Percentiles rank a stretch among this genome's conserved stretches.
These are phyloP conservation scores for Neurospora sp. DNA, from an alignment of 495 filamentous ascomycete species.

Conservation along the genomic window DNA sequence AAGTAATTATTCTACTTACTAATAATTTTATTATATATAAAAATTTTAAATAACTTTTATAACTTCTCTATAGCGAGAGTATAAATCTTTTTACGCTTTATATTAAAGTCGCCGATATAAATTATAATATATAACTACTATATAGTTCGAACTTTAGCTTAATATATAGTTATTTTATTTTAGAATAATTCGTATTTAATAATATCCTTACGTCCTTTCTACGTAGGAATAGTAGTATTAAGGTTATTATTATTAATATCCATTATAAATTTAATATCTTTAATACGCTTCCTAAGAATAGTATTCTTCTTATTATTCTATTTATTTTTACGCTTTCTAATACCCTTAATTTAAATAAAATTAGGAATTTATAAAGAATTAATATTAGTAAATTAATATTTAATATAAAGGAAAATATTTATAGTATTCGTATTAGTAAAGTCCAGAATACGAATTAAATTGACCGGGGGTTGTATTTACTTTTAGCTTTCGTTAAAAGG, in stretches of 20 bases:
- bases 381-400: not conserved
- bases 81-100: not conserved
- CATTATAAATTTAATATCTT: no score
- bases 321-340: not conserved
- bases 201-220: not conserved
- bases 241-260: not conserved
- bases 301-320: not conserved
- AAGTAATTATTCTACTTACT: not conserved
- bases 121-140: not conserved
- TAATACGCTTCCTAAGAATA: not conserved
- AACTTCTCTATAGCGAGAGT: not conserved
- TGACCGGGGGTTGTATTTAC: not conserved
- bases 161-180: not conserved
- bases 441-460: not conserved
- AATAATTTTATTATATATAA: not conserved
- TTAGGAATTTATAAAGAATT: not conserved
- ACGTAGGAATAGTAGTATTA: not conserved
- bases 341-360: not conserved
- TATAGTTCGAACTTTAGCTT: not conserved
- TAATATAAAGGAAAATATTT: not conserved
- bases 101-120: not conserved
- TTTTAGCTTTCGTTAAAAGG: not conserved
- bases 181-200: not conserved
- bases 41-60: not conserved
- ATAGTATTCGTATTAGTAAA: not conserved